Evolutionary conservation across 768 basidiomycete species (phyloP).

Genomic region (Suillus weaverae): DNA sequence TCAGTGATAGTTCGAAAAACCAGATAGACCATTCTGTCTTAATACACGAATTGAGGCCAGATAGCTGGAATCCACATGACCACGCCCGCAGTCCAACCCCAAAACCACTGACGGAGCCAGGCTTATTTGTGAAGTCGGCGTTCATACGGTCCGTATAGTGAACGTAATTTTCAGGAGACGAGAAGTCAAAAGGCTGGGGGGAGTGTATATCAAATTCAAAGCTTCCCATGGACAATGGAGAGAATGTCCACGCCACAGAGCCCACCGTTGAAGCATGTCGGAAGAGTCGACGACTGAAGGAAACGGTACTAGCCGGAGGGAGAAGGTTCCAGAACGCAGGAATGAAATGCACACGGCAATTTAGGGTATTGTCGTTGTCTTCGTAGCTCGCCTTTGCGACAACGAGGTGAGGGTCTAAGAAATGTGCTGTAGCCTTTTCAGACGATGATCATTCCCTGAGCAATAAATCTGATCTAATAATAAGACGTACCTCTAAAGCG

Average conservation of each 20-base stretch:
- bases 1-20: constrained; percentile 55
- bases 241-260: constrained; percentile 34
- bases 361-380: constrained; percentile 46
- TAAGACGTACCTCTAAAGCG: constrained; percentile 41
- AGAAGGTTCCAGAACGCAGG: constrained; percentile 33
- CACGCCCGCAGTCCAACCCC: constrained; percentile 46
- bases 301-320: constrained; percentile 44
- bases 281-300: constrained; percentile 53
- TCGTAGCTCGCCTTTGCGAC: constrained; percentile 49
- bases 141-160: constrained; percentile 22
- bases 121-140: constrained; percentile 26
- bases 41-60: constrained; percentile 47
- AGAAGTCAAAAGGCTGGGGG: constrained; percentile 40
- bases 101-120: constrained; percentile 55
- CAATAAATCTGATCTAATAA: constrained; percentile 17
- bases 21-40: constrained; percentile 51
- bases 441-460: constrained; percentile 5
- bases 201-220: constrained; percentile 46
- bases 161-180: constrained; percentile 24
- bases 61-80: constrained; percentile 50
- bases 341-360: constrained; percentile 38
- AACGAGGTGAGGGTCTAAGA: constrained; percentile 43
- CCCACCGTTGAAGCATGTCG: constrained; percentile 48
- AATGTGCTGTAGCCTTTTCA: constrained; percentile 38
- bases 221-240: constrained; percentile 24